Evolutionary conservation across 768 basidiomycete genomes (phyloP).

Genomic region (Suillus subluteus): DNA sequence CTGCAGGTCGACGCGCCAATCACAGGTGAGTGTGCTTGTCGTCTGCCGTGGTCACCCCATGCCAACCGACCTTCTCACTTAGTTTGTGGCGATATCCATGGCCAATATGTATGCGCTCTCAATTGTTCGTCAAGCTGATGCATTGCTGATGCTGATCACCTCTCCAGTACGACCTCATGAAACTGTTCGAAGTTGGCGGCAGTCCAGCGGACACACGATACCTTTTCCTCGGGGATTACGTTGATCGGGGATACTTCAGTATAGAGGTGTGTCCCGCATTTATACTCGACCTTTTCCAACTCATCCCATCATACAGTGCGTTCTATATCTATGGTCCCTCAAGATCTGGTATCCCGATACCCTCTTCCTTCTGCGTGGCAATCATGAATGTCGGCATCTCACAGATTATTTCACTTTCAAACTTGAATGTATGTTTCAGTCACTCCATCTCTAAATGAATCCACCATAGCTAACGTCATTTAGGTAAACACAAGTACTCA

Average conservation of each 20-base stretch:
- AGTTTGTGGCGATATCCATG: constrained; percentile 99
- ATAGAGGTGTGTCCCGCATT: constrained; percentile 66
- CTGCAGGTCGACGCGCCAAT: constrained; percentile 96
- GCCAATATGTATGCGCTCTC: constrained; percentile 84
- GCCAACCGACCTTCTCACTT: constrained; percentile 10
- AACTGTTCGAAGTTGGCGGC: constrained; percentile 92
- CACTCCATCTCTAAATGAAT: constrained; percentile 9
- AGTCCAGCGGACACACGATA: constrained; percentile 94
- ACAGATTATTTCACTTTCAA: constrained; percentile 99
- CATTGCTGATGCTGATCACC: constrained; percentile 7
- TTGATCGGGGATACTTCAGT: constrained; percentile 92
- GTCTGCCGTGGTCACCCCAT: not conserved
- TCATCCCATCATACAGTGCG: constrained; percentile 62
- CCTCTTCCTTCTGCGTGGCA: constrained; percentile 93
- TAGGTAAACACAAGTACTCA: constrained; percentile 99
- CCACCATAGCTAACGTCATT: constrained; percentile 12
- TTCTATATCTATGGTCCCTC: constrained; percentile 95
- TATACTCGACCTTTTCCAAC: not conserved
- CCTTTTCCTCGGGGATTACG: constrained; percentile 92
- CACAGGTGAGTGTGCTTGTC: constrained; percentile 61
- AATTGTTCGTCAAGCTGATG: constrained; percentile 14
- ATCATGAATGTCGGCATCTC: constrained; percentile 98
- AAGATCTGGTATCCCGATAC: constrained; percentile 99
- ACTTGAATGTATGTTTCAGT: constrained; percentile 78
- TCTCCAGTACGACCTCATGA: constrained; percentile 90